phyloP scores from a whole-genome alignment of 2,329 filamentous ascomycete genomes.

The Cercospora nicotianae region DNA sequence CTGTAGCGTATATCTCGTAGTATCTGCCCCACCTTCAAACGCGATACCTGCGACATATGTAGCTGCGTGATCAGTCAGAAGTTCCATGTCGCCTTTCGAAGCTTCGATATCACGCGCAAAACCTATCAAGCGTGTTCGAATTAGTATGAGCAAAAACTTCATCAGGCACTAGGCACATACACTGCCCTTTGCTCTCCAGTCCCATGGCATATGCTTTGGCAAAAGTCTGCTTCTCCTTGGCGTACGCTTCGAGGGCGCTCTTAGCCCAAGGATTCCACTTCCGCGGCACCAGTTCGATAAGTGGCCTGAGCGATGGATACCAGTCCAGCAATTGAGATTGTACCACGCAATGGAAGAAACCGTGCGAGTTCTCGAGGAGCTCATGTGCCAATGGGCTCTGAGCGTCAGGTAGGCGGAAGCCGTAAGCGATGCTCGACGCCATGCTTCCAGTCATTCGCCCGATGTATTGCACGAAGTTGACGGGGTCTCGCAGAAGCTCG shows the following conservation, averaged over 20 bases:
- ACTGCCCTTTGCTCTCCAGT: background rate
- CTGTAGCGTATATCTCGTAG: background rate
- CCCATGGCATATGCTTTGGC: background rate
- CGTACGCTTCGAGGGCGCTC: background rate
- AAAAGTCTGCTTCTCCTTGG: background rate
- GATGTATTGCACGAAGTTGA: background rate
- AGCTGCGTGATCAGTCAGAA: background rate
- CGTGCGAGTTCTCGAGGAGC: background rate
- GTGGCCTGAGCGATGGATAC: background rate
- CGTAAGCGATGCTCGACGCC: background rate
- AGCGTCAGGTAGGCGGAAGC: background rate
- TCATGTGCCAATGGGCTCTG: background rate
- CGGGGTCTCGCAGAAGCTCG: background rate
- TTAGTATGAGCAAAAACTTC: background rate
- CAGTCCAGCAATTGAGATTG: background rate
- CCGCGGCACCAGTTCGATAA: background rate
- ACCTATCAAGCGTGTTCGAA: background rate
- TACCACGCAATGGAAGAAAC: background rate
- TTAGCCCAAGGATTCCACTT: background rate
- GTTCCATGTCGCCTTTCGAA: background rate
- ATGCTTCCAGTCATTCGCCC: background rate
- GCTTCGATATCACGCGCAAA: background rate
- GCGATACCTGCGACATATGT: background rate
- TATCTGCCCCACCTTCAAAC: background rate
- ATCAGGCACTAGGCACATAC: background rate